Conservation (phyloP, 1,139 yeast genomes). For the Geotrichum restrictum region DNA sequence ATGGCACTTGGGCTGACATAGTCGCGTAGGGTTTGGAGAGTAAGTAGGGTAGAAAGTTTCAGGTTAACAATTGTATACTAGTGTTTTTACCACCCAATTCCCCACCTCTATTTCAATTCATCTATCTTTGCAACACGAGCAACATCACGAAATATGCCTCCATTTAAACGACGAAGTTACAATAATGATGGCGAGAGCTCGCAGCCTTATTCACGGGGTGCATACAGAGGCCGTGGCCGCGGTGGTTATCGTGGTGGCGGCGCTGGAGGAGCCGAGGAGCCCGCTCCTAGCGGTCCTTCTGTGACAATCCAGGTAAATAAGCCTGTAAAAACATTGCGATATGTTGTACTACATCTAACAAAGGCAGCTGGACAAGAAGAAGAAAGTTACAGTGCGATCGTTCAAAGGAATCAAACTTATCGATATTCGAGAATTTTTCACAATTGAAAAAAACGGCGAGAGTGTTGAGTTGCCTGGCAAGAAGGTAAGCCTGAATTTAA, state of each 20-base stretch:
- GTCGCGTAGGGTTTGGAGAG: constrained; percentile 12
- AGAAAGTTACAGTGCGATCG: constrained; percentile 65
- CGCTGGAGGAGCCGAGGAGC: constrained; percentile 7
- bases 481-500: constrained; percentile 45
- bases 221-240: constrained; percentile 14
- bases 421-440: constrained; percentile 78
- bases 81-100: constrained; percentile 1
- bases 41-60: not conserved
- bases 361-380: constrained; percentile 56
- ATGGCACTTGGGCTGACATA: constrained; percentile 31
- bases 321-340: not conserved
- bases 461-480: constrained; percentile 63
- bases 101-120: not conserved
- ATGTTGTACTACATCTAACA: not conserved
- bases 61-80: too few relatives aligned
- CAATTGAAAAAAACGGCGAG: constrained; percentile 48
- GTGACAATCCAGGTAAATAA: constrained; percentile 17
- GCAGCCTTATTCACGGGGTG: constrained; percentile 16
- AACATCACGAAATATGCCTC: constrained; percentile 11
- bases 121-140: not conserved
- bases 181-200: not conserved
- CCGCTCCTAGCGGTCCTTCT: constrained; percentile 13
- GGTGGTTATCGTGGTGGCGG: constrained; percentile 6
- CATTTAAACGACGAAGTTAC: constrained; percentile 14
- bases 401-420: constrained; percentile 63